Conservation (phyloP, 2,329 filamentous ascomycete species). For the Botryotinia convoluta region DNA sequence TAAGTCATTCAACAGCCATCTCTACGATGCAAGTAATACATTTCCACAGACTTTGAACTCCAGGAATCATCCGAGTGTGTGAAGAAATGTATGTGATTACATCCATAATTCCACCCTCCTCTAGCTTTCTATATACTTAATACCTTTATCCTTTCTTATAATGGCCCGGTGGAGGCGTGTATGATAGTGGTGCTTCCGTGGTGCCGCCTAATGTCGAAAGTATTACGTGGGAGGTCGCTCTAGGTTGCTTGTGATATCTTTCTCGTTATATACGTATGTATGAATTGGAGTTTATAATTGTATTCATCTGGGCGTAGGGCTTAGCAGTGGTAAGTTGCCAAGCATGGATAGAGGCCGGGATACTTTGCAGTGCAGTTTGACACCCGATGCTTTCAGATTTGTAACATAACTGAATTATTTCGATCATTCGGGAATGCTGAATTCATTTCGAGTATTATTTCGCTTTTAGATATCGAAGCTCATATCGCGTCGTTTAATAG, state of each 20-base stretch:
- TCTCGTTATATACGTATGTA: no score
- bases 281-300: no score
- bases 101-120: not conserved
- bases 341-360: no score
- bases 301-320: no score
- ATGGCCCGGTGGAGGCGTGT: not conserved
- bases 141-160: not conserved
- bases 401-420: no score
- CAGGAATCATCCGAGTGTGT: not conserved
- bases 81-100: not conserved
- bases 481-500: not conserved
- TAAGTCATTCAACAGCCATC: not conserved
- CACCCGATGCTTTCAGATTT: no score
- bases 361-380: no score
- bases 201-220: not conserved
- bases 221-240: not conserved
- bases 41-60: not conserved
- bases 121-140: not conserved
- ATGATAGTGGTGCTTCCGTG: not conserved
- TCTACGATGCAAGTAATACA: not conserved
- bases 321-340: no score
- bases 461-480: not conserved
- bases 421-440: no score
- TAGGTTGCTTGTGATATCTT: not conserved
- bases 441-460: not conserved